Percentiles rank a stretch among this genome's conserved stretches.
phyloP scores from a whole-genome alignment of 2,329 filamentous ascomycete genomes.

The Clarireedia homoeocarpa region DNA sequence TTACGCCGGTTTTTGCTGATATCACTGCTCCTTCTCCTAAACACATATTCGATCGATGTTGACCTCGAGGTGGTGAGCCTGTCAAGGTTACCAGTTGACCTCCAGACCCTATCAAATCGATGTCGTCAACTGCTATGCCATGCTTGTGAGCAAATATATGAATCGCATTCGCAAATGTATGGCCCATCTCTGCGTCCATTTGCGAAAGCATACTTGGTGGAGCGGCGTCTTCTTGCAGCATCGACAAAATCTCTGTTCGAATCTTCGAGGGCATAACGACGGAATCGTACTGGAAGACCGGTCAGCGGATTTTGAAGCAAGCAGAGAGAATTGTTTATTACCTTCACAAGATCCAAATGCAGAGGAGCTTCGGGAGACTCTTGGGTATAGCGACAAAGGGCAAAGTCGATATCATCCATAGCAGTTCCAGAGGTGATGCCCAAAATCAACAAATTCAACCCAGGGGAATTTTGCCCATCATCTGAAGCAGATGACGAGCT shows the following conservation, averaged over 20 bases:
- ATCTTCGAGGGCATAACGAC: conserved; percentile 30
- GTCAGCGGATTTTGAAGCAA: neutral
- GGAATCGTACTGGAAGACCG: conserved; percentile 25
- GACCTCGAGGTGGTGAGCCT: conserved; percentile 24
- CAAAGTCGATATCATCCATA: conserved; percentile 30
- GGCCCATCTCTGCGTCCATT: conserved; percentile 29
- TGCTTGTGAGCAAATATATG: conserved; percentile 28
- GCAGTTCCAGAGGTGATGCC: conserved; percentile 27
- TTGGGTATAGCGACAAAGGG: conserved; percentile 28
- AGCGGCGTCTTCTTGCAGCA: conserved; percentile 28
- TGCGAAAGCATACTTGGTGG: conserved; percentile 29
- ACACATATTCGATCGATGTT: conserved; percentile 29
- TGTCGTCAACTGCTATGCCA: conserved; percentile 25
- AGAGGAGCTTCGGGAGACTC: conserved; percentile 26
- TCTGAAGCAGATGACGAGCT: conserved; percentile 19
- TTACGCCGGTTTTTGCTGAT: conserved; percentile 29
- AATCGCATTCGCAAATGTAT: conserved; percentile 28
- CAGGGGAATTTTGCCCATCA: conserved; percentile 14
- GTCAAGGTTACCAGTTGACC: conserved; percentile 27
- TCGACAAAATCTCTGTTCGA: conserved; percentile 26
- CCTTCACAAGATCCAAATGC: conserved; percentile 26
- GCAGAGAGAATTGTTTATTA: neutral
- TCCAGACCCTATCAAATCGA: conserved; percentile 28
- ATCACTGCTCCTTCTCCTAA: conserved; percentile 29
- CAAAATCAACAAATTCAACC: conserved; percentile 25